A percentile compares a stretch with the other conserved stretches of the same genome.
These are phyloP conservation scores for Haberlea rhodopensis DNA, from an alignment of 257 asterid species.

Conservation along the genomic window DNA sequence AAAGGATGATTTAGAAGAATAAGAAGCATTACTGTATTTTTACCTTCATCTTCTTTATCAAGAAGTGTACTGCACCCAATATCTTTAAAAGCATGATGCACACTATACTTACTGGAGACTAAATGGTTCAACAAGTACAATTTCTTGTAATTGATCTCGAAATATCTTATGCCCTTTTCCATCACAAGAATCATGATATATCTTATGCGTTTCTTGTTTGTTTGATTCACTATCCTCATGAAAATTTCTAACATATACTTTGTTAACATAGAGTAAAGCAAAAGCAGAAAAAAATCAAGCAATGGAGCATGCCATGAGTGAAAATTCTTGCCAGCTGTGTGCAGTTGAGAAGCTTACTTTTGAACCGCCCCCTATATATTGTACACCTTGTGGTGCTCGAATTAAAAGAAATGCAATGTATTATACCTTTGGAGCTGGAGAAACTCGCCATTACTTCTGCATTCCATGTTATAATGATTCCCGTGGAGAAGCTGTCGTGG, in stretches of 20 bases:
- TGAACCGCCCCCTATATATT: constrained; percentile 96
- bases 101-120: too few relatives aligned
- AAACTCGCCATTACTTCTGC: constrained; percentile 86
- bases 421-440: constrained; percentile 87
- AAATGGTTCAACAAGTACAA: constrained; percentile 15
- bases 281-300: constrained; percentile 95
- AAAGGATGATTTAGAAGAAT: constrained; percentile 9
- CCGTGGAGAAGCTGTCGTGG: constrained; percentile 75
- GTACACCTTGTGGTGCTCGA: constrained; percentile 94
- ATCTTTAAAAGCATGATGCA: too few relatives aligned
- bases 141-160: constrained; percentile 16
- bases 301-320: constrained; percentile 88
- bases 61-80: neutral
- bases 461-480: constrained; percentile 81
- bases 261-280: constrained; percentile 74
- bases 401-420: constrained; percentile 88
- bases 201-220: constrained; percentile 12
- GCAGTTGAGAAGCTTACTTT: constrained; percentile 94
- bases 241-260: constrained; percentile 22
- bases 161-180: constrained; percentile 10
- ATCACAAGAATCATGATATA: constrained; percentile 18
- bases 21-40: neutral
- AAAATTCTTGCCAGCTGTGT: constrained; percentile 95
- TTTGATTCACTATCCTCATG: constrained; percentile 4
- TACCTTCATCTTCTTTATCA: neutral